Evolutionary conservation across 108 stramenopile genomes (phyloP).

Genomic region (Schizochytrium sp.): DNA sequence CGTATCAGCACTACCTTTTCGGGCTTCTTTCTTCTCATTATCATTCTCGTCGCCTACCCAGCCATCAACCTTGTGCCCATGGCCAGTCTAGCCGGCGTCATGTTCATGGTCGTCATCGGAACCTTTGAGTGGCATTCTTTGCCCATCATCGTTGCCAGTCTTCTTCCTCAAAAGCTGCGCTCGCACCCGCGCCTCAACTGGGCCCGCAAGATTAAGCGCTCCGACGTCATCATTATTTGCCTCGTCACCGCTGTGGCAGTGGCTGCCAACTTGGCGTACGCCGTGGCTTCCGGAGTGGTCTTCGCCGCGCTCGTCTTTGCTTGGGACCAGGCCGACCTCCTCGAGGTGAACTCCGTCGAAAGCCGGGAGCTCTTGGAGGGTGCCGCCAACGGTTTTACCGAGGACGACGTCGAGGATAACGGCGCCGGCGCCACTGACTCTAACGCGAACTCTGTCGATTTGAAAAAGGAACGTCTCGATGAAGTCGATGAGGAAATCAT

Average conservation of each 20-base stretch:
- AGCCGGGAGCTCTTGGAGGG: neutral
- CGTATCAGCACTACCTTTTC: slow-evolving; percentile 24
- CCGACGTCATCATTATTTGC: slow-evolving; percentile 33
- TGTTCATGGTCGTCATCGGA: slow-evolving; percentile 31
- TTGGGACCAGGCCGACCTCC: slow-evolving; percentile 26
- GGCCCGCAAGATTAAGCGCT: slow-evolving; percentile 30
- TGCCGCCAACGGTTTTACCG: slow-evolving; percentile 20
- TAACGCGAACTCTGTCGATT: neutral
- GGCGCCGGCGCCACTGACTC: neutral
- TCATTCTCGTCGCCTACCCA: slow-evolving; percentile 29
- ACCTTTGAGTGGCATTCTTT: slow-evolving; percentile 37
- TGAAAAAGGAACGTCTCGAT: neutral
- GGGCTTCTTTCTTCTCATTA: slow-evolving; percentile 21
- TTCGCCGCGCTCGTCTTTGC: slow-evolving; percentile 35
- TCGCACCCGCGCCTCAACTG: slow-evolving; percentile 11
- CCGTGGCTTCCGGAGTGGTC: slow-evolving; percentile 26
- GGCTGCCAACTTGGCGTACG: slow-evolving; percentile 33
- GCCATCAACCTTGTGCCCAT: slow-evolving; percentile 32
- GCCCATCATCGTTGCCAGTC: slow-evolving; percentile 22
- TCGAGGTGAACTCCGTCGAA: neutral
- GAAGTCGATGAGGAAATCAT: neutral
- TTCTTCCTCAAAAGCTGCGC: slow-evolving; percentile 22
- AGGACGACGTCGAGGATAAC: neutral
- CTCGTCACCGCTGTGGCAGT: slow-evolving; percentile 39
- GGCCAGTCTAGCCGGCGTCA: slow-evolving; percentile 35